Evolutionary conservation across 352 stramenopile genomes (phyloP), one percentile per base, ranked within the genome.

Genomic region (Aphanomyces stellatus): DNA sequence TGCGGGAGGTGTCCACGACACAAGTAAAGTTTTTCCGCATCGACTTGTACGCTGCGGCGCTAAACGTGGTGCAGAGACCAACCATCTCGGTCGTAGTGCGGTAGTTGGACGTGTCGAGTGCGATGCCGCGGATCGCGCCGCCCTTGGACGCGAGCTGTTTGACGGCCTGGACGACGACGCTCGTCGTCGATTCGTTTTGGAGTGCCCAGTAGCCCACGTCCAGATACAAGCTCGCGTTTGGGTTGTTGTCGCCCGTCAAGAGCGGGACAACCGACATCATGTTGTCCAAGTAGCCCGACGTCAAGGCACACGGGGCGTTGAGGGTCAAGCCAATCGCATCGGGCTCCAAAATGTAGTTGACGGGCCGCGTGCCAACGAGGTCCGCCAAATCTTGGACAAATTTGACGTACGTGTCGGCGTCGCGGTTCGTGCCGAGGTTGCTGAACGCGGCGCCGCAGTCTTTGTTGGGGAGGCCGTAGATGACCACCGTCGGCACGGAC

Each of bases 401-500:
- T 19, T 43, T 22, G 53, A 72, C 66, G 62, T 91, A 91, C 53
- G 76, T 69, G 0, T 65, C 73, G 0, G 72, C 71, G 51, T 71
- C 85, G 31, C 70, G 65, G 51, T 85, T 76, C 48, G 78, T 72
- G 11, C 53, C 74, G 27, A 71, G 69, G 10, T 74, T 69, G 51
- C 71, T 0, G 22, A 76, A 77, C 2, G 71, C 70, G 17, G 71
- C 74, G n/a, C 72, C 67, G 65, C 83, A 92, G 63, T 92, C 83
- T 68, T 92, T 92, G 68, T 81, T 80, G 33, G 83, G 83, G 34
- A 92, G 71, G 15, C 77, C 83, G 56, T 92, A 90, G 4, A 92
- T 77, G 10, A 85, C 77, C 33, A 90, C 71, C 2, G 37, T 83
- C 27, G 83, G 62, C 4, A 76, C 73, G 35, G 51, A 42, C 30